phyloP scores from a whole-genome alignment of 106 monocot species.

The Cymbidium sinense region DNA sequence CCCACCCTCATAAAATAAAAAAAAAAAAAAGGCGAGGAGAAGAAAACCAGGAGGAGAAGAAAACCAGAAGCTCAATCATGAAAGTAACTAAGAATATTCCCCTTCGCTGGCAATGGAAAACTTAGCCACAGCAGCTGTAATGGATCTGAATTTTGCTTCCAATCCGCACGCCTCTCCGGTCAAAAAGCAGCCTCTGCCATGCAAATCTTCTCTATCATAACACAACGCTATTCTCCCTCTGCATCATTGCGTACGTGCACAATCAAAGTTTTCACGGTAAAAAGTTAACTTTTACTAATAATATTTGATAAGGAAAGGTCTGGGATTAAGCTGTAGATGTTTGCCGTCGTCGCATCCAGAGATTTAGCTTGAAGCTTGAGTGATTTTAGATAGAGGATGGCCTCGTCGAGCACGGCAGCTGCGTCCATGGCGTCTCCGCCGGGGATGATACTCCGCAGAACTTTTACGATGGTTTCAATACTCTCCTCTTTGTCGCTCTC shows the following conservation, averaged over 20 bases:
- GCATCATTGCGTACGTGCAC: no score
- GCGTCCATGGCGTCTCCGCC: constrained; percentile 55
- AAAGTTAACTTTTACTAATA: neutral
- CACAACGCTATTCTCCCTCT: neutral
- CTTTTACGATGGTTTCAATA: constrained; percentile 46
- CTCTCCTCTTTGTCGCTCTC: constrained; percentile 25
- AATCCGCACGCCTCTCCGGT: neutral
- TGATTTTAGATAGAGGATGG: constrained; percentile 59
- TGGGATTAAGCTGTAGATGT: neutral
- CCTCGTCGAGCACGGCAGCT: constrained; percentile 52
- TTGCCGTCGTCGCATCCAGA: constrained; percentile 10
- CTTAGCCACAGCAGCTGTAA: no score
- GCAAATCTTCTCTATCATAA: neutral
- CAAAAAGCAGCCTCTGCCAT: neutral
- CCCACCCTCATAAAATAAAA: no score
- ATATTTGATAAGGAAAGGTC: neutral
- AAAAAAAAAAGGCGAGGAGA: no score
- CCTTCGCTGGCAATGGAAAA: no score
- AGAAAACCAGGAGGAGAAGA: no score
- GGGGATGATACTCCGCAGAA: constrained; percentile 54
- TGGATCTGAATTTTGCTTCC: neutral
- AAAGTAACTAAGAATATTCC: no score
- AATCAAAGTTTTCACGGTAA: neutral
- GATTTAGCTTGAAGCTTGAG: constrained; percentile 45
- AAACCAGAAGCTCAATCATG: no score